A percentile compares a stretch with the other conserved stretches of the same genome.
Evolutionary conservation across 2,329 filamentous ascomycete genomes (phyloP).

Genomic region (Neofusicoccum umdonicola): DNA sequence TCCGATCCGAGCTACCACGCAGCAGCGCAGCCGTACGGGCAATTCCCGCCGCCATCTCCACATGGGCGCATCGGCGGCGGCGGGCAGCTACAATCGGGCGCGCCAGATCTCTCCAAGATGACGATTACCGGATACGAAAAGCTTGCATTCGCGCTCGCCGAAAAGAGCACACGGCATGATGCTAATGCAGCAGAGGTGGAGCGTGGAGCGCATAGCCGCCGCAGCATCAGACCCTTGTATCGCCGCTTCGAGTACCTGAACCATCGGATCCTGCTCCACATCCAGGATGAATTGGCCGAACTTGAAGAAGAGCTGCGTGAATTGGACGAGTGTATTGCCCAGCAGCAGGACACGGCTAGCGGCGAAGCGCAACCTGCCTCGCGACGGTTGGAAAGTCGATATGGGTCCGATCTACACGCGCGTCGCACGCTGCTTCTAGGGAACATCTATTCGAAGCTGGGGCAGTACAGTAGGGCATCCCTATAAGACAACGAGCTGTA

Average conservation of each 20-base stretch:
- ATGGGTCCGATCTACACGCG: slow-evolving; percentile 58
- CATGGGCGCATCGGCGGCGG: neutral
- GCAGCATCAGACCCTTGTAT: slow-evolving; percentile 62
- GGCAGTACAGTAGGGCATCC: slow-evolving; percentile 60
- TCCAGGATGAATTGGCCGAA: slow-evolving; percentile 81
- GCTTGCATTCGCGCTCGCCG: slow-evolving; percentile 36
- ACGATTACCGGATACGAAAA: slow-evolving; percentile 39
- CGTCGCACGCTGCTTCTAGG: slow-evolving; percentile 61
- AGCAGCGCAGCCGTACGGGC: slow-evolving; percentile 10
- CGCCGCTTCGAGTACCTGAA: slow-evolving; percentile 79
- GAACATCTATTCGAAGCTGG: slow-evolving; percentile 63
- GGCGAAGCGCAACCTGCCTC: slow-evolving; percentile 52
- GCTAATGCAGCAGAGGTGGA: slow-evolving; percentile 15
- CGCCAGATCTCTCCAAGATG: slow-evolving; percentile 24
- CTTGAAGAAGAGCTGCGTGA: slow-evolving; percentile 74
- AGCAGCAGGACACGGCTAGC: slow-evolving; percentile 31
- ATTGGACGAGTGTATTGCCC: slow-evolving; percentile 61
- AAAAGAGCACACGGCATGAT: slow-evolving; percentile 25
- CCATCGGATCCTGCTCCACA: slow-evolving; percentile 75
- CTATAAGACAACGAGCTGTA: neutral
- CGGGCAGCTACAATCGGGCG: slow-evolving; percentile 15
- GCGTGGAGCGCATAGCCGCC: neutral
- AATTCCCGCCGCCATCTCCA: slow-evolving; percentile 14
- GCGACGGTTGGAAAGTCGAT: slow-evolving; percentile 55
- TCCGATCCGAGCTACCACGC: slow-evolving; percentile 9